Conservation (phyloP, 2,329 filamentous ascomycete species). For the Colletotrichum viniferum region DNA sequence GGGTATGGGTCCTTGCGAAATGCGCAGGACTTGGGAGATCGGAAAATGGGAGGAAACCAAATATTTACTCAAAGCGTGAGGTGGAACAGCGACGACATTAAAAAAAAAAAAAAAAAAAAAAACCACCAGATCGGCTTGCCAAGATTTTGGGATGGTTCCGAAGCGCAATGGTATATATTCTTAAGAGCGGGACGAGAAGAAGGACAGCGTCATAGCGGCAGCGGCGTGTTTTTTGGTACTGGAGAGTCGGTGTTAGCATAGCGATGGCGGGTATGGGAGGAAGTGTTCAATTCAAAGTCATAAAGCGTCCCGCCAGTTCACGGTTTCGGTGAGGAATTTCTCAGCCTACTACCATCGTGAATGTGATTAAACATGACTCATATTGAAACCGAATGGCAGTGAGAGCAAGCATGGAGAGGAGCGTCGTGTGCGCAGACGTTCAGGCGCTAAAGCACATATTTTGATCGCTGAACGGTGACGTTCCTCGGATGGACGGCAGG, state of each 20-base stretch:
- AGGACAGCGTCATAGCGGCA: background rate
- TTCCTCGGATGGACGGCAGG: background rate
- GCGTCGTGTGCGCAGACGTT: background rate
- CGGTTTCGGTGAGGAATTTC: background rate
- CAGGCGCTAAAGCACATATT: background rate
- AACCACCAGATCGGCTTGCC: background rate
- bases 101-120: background rate
- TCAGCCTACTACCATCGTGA: background rate
- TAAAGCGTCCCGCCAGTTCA: background rate
- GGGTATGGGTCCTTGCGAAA: background rate
- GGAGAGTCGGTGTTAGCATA: background rate
- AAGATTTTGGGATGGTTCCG: background rate
- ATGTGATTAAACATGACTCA: background rate
- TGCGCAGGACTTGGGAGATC: background rate
- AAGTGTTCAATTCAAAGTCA: background rate
- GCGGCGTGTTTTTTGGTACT: background rate
- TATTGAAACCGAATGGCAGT: background rate
- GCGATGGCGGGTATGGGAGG: background rate
- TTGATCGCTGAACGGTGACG: background rate
- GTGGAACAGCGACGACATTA: background rate
- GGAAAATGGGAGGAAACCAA: background rate
- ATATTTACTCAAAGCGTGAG: background rate
- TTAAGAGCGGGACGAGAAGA: background rate
- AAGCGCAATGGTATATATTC: constrained; percentile 1
- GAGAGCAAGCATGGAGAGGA: background rate